Evolutionary conservation across 2,329 filamentous ascomycete species (phyloP), one percentile per base, ranked within the genome.

Genomic region (Ophiostoma piceae): DNA sequence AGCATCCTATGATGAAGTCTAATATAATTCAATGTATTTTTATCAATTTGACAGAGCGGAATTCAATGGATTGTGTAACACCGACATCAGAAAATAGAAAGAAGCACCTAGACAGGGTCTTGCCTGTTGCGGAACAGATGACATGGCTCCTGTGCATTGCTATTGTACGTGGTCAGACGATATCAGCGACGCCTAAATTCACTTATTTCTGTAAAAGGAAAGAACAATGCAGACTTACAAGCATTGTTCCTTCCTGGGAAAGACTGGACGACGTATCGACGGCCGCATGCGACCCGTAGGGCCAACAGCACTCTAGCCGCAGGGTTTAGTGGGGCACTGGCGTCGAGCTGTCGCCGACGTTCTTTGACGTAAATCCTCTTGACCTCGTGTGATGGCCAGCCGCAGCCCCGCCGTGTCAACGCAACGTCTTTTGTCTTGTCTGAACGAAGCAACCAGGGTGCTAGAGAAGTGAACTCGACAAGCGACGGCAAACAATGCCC

Each of bases 401-500:
- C 19, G 29, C 3, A 66, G 64, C 64, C 64, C 64, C 39, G 39
- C 65, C 65, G 37, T 41, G 39, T n/a, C 65, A 64, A 39, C 22
- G 16, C 51, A 57, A 26, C 22, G 51, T 39, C 19, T 35, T 16
- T 16, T 16, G 32, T 22, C 67, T 51, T 39, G 60, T 26, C 43
- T 64, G 19, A 64, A 37, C 26, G 35, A 41, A 11, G 51, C 43
- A 57, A 57, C 19, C 19, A 60, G n/a, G 26, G 2, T 12, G 14
- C 26, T 67, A 67, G 16, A 41, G 41, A 68, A 32, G 57, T 32
- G 57, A 62, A 62, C 8, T 29, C 57, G 12, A 43, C 19, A 67
- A 41, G 22, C 35, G 51, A 37, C n/a, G 71, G 70, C 71, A 69
- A 68, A 76, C 74, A 69, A 78, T 79, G 77, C 77, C 77, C 72